Conservation (phyloP, 345 rosid species). For the Cochlearia excelsa region DNA sequence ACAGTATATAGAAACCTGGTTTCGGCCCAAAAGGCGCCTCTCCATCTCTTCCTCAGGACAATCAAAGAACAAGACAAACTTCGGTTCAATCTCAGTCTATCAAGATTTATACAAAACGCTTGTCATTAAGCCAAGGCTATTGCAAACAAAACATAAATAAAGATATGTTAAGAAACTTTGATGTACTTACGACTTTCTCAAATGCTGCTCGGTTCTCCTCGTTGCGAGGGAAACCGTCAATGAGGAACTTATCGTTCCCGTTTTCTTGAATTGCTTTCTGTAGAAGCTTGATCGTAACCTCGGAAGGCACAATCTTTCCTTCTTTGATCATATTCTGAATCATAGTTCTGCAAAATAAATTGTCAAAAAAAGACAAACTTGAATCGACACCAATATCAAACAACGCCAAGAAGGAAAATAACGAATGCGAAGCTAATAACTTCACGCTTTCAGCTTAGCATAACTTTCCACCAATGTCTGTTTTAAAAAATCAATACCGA, state of each 20-base stretch:
- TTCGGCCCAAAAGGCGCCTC: constrained; percentile 59
- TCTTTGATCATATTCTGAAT: constrained; percentile 59
- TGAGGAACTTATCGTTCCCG: constrained; percentile 64
- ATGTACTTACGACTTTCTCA: constrained; percentile 60
- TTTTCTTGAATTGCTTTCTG: constrained; percentile 60
- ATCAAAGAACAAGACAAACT: constrained; percentile 49
- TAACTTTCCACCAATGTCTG: background rate
- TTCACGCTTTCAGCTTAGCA: background rate
- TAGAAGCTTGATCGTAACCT: constrained; percentile 82
- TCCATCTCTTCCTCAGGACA: constrained; percentile 65
- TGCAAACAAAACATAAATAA: background rate
- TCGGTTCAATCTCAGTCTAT: constrained; percentile 50
- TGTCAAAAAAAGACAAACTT: background rate
- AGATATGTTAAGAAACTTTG: background rate
- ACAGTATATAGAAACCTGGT: constrained; percentile 52
- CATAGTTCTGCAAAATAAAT: constrained; percentile 42
- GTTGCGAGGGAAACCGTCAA: constrained; percentile 90
- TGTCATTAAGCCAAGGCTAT: background rate
- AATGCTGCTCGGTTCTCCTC: constrained; percentile 87
- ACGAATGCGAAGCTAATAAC: background rate
- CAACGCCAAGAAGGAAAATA: background rate
- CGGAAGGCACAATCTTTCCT: constrained; percentile 70
- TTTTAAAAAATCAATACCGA: background rate
- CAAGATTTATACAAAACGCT: constrained; percentile 10
- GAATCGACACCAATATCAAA: background rate